Base-by-base conservation (phyloP, 768 basidiomycete genomes). In the Termitomyces sp. region DNA sequence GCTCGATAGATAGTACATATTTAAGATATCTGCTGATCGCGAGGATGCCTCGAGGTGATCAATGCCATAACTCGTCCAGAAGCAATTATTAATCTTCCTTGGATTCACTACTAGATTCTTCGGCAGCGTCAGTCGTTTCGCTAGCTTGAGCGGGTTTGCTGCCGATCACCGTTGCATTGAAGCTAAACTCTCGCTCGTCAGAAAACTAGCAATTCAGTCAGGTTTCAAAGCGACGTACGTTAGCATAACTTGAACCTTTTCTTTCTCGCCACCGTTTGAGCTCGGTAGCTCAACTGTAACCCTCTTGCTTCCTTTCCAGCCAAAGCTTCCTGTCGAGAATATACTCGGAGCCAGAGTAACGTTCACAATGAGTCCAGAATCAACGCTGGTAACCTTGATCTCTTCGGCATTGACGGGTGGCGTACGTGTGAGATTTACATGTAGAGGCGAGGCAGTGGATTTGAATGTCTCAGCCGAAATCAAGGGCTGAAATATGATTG, bases 271-370 rank as follows among this genome's bases (percentile, higher is more conserved):
- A 44, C 71, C 77, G 16, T 82, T 80, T 0, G 74, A 67, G 57
- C 78, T 76, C 56, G 82, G 75, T 16, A 93, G 69, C 66, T 91
- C 87, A 53, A 93, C 77, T 1, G 76, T 78, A 60, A 92, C 71
- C 28, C 85, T 80, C 69, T 86, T 88, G 69, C 71, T 82, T 2
- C 87, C 91, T 69, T 91, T 93, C 91, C 91, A 93, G 18, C 92
- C 91, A 69, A 88, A 91, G 67, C 88, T 89, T 12, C 91, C 89
- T 0, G 89, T 91, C 14, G 75, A 66, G 71, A 93, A 91, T 41
- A 81, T 75, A 59, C 72, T 80, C 1, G 91, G 82, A 4, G 79
- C 63, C 7, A 91, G 77, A 0, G 81, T 79, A 23, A 85, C 69
- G 44, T 72, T 78, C 16, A 82, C 83, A 61, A 91, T 75, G 68